Conservation (phyloP, 1,284 basidiomycete species). For the Anthracocystis setariae region DNA sequence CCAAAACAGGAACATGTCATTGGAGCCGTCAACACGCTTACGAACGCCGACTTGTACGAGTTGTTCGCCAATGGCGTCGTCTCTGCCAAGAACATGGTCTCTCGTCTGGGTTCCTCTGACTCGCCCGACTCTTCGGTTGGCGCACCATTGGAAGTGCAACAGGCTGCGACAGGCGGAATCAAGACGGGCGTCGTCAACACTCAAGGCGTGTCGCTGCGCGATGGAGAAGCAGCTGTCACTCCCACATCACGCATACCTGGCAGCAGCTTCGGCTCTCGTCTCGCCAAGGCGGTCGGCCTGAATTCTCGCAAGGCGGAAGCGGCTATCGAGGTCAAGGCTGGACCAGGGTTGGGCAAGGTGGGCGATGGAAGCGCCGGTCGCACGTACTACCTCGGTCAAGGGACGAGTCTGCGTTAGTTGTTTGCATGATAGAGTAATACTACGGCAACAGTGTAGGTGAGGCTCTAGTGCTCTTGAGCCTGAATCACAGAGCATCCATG, state of each 20-base stretch:
- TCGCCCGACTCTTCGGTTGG: conserved; percentile 8
- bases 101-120: conserved; percentile 12
- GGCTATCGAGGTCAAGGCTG: conserved; percentile 38
- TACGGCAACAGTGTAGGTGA: no score
- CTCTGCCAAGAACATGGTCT: conserved; percentile 30
- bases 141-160: conserved; percentile 26
- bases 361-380: conserved; percentile 28
- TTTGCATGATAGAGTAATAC: no score
- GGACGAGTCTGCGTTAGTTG: conserved; percentile 42
- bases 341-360: conserved; percentile 33
- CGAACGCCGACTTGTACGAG: conserved; percentile 50
- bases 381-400: conserved; percentile 48
- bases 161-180: conserved; percentile 33
- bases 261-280: conserved; percentile 35
- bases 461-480: no score
- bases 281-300: conserved; percentile 29
- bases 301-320: conserved; percentile 36
- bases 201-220: conserved; percentile 39
- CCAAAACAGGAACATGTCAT: conserved; percentile 34
- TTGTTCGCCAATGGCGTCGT: conserved; percentile 41
- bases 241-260: conserved; percentile 21
- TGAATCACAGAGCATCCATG: no score
- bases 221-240: conserved; percentile 8
- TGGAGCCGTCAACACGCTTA: conserved; percentile 25
- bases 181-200: conserved; percentile 47